Evolutionary conservation across 306 rosid genomes (phyloP).

Genomic region (Cucurbita maxima): DNA sequence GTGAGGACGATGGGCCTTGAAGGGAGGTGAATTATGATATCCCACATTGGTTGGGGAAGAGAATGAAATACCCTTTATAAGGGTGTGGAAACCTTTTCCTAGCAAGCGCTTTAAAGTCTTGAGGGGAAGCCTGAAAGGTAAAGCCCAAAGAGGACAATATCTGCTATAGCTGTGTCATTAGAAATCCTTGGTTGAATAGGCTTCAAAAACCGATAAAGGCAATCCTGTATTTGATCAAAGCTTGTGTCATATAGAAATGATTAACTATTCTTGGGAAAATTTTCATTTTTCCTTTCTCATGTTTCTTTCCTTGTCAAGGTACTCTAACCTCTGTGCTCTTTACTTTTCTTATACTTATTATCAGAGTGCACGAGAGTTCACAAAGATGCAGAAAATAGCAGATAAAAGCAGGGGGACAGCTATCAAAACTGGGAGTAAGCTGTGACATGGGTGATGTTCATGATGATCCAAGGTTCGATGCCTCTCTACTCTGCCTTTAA

Average conservation of each 20-base stretch:
- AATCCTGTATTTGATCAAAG: background rate
- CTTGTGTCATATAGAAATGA: too few species aligned
- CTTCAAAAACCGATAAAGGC: background rate
- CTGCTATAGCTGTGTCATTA: too few species aligned
- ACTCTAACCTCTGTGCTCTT: background rate
- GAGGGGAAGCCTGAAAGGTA: too few species aligned
- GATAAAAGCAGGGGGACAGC: slow-evolving; percentile 36
- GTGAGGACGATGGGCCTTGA: too few species aligned
- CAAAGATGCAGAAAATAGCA: slow-evolving; percentile 37
- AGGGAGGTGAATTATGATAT: too few species aligned
- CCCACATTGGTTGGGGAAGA: too few species aligned
- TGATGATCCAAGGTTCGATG: slow-evolving; percentile 12
- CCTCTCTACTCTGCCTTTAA: slow-evolving; percentile 16
- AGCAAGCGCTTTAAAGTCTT: too few species aligned
- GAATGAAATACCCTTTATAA: too few species aligned
- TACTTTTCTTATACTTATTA: slow-evolving; percentile 6
- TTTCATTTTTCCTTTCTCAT: background rate
- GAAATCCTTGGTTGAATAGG: background rate
- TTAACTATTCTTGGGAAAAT: background rate
- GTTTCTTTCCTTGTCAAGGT: background rate
- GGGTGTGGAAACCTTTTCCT: too few species aligned
- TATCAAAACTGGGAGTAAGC: slow-evolving; percentile 17
- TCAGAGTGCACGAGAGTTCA: slow-evolving; percentile 64
- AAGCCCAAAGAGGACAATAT: too few species aligned
- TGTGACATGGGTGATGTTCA: slow-evolving; percentile 14